A percentile compares a stretch with the other conserved stretches of the same genome.
phyloP scores from a whole-genome alignment of 306 rosid species.

The Trifolium dubium region DNA sequence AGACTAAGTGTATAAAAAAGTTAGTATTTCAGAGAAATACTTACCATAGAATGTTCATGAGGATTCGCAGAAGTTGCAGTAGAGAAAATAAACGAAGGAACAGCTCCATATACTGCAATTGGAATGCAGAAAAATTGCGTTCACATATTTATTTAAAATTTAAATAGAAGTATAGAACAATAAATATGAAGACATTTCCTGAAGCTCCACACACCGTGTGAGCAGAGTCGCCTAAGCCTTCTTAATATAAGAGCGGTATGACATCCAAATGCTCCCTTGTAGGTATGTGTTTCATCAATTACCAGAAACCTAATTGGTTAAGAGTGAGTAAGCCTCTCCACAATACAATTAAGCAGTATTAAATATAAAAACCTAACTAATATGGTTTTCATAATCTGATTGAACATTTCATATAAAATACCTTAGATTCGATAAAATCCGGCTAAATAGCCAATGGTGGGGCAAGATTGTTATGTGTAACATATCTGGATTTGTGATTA shows the following conservation, averaged over 20 bases:
- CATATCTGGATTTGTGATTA: constrained; percentile 99
- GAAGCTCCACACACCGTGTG: constrained; percentile 60
- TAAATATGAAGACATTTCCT: constrained; percentile 35
- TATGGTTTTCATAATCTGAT: constrained; percentile 18
- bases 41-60: constrained; percentile 86
- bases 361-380: constrained; percentile 34
- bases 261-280: constrained; percentile 97
- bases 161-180: constrained; percentile 14
- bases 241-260: constrained; percentile 86
- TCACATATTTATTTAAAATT: constrained; percentile 36
- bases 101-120: constrained; percentile 87
- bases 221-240: constrained; percentile 84
- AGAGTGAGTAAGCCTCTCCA: constrained; percentile 32
- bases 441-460: constrained; percentile 67
- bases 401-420: constrained; percentile 39
- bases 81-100: constrained; percentile 86
- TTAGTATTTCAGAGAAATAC: constrained; percentile 33
- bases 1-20: constrained; percentile 13
- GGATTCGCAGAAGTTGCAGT: constrained; percentile 98
- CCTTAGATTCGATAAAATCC: constrained; percentile 88
- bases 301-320: constrained; percentile 70
- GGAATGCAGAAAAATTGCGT: constrained; percentile 37
- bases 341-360: constrained; percentile 30
- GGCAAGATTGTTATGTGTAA: constrained; percentile 90
- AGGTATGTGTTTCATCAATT: constrained; percentile 88